Evolutionary conservation across 2,329 filamentous ascomycete species (phyloP).

Genomic region (Ascochyta clinopodiicola): DNA sequence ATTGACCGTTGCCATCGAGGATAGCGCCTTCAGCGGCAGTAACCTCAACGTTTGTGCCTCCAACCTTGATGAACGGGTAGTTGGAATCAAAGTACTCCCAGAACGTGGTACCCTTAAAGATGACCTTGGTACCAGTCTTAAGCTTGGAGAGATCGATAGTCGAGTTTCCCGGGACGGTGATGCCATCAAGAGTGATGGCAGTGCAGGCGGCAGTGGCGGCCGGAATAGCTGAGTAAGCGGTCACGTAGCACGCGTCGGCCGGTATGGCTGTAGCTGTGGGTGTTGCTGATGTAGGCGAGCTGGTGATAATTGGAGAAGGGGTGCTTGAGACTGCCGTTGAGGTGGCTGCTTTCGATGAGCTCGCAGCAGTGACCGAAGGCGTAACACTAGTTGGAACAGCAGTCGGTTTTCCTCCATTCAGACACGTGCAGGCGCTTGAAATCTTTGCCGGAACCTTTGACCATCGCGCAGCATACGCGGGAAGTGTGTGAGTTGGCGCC

Average conservation of each 20-base stretch:
- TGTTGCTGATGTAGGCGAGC: neutral
- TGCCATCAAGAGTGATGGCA: constrained; percentile 60
- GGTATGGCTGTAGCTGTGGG: neutral
- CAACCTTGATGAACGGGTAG: constrained; percentile 67
- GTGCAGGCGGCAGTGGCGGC: constrained; percentile 53
- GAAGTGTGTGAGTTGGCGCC: too few species aligned
- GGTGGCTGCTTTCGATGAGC: too few species aligned
- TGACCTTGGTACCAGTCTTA: constrained; percentile 61
- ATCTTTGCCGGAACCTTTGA: too few species aligned
- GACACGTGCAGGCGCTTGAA: too few species aligned
- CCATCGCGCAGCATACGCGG: too few species aligned
- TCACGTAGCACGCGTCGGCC: constrained; percentile 28
- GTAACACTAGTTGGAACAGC: too few species aligned
- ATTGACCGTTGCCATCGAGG: constrained; percentile 55
- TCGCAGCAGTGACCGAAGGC: too few species aligned
- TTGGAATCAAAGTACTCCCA: constrained; percentile 11
- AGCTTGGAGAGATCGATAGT: constrained; percentile 67
- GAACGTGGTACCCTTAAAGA: constrained; percentile 69
- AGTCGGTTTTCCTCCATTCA: too few species aligned
- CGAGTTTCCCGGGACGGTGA: constrained; percentile 63
- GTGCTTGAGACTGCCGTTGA: too few species aligned
- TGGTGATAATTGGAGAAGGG: too few species aligned
- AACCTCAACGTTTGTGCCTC: constrained; percentile 65
- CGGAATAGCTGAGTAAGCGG: constrained; percentile 22
- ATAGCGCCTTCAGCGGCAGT: constrained; percentile 63